Percentiles rank a stretch among this genome's conserved stretches.
Conservation (phyloP, 1,139 yeast genomes). For the Kluyveromyces marxianus region DNA sequence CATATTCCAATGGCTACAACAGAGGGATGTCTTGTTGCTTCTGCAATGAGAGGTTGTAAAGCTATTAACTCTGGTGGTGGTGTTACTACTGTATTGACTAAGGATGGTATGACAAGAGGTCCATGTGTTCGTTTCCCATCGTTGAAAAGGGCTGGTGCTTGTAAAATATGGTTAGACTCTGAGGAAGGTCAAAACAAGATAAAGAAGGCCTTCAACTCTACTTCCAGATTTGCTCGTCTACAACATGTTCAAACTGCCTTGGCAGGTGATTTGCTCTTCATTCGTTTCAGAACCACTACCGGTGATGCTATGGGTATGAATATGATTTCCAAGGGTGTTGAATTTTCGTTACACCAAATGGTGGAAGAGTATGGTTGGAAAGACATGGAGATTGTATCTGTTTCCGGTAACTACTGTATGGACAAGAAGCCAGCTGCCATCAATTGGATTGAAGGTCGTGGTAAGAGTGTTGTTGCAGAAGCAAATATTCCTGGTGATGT, state of each 20-base stretch:
- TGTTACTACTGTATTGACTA: slow-evolving; percentile 81
- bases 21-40: slow-evolving; percentile 96
- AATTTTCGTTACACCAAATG: slow-evolving; percentile 76
- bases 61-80: slow-evolving; percentile 98
- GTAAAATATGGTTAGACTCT: slow-evolving; percentile 91
- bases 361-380: slow-evolving; percentile 83
- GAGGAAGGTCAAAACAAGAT: slow-evolving; percentile 81
- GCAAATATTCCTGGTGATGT: slow-evolving; percentile 79
- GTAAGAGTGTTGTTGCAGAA: slow-evolving; percentile 97
- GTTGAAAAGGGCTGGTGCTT: slow-evolving; percentile 83
- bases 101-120: slow-evolving; percentile 98
- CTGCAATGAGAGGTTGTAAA: slow-evolving; percentile 98
- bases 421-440: slow-evolving; percentile 98
- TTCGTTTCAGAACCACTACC: slow-evolving; percentile 92
- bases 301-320: slow-evolving; percentile 99
- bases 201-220: slow-evolving; percentile 89
- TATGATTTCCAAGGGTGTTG: slow-evolving; percentile 98
- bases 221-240: slow-evolving; percentile 93
- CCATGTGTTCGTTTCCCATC: slow-evolving; percentile 90
- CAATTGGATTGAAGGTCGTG: slow-evolving; percentile 99
- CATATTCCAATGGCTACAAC: slow-evolving; percentile 99
- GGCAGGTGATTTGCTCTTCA: slow-evolving; percentile 86
- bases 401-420: slow-evolving; percentile 95
- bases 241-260: slow-evolving; percentile 86
- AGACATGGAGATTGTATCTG: slow-evolving; percentile 88